Evolutionary conservation across 2,329 filamentous ascomycete species (phyloP), one percentile per base, ranked within the genome.

Genomic region (Monosporascus sp.): DNA sequence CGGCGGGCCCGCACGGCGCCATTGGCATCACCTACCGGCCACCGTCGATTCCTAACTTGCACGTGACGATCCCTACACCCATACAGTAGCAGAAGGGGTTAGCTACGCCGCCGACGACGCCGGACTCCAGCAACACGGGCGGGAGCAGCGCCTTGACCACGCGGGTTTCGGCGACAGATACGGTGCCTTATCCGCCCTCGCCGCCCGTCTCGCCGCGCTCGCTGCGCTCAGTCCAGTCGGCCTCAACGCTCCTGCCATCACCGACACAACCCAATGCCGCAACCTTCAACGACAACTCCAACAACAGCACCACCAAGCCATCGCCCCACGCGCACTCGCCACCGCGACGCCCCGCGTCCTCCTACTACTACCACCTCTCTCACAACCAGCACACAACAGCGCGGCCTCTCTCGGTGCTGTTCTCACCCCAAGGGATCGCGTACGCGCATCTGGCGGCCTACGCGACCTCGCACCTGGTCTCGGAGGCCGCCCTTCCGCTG

Each of bases 1-100:
- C 84, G 4, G 81, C 79, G 7, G 79, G 80, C 3, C 63, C 87
- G 0, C 85, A 88, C 63, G 81, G 82, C 53, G 86, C 85, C 11
- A 78, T 90, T 57, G 86, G 83, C 15, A 87, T 90, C 59, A 90
- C 87, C 1, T 90, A 90, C 64, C 79, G 80, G 18, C 79, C 85
- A 20, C 82, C 85, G 1, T 61, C 69, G 11, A 65, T 63, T 2
- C 58, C 54, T 37, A 52, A 50, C n/a, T 20, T 60, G 41, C 48
- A 52, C 46, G 31, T 52, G 35, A 47, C 48, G 31, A 39, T 51
- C 47, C 47, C 44, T 55, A 37, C 46, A 8, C 6, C 38, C 9
- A 9, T 41, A 18, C 41, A 44, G 22, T 7, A 44, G 41, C 18
- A 44, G 9, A 37, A 54, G 37, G 50, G 56, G 25, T 50, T 64